Percentiles rank a stretch among this genome's conserved stretches.
Evolutionary conservation across 306 rosid species (phyloP).

Genomic region (Cicer cuneatum): DNA sequence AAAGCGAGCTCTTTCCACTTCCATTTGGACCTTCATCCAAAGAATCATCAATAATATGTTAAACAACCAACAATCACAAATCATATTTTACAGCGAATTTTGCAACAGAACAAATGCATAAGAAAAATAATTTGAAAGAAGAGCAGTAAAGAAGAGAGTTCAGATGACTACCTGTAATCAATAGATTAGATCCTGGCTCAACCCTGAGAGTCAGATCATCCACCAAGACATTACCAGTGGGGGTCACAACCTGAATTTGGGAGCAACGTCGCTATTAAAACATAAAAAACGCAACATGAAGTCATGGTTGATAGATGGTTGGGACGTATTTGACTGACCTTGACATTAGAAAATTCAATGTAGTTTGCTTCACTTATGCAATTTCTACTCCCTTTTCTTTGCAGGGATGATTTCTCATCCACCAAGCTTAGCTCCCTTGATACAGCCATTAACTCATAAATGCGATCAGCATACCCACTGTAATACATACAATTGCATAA

Average conservation of each 20-base stretch:
- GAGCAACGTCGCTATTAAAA: constrained; percentile 46
- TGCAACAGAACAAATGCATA: constrained; percentile 22
- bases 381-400: constrained; percentile 63
- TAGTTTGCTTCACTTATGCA: constrained; percentile 89
- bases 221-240: constrained; percentile 93
- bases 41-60: constrained; percentile 42
- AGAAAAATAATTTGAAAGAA: constrained; percentile 34
- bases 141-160: constrained; percentile 20
- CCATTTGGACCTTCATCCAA: constrained; percentile 96
- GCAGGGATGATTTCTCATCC: constrained; percentile 62
- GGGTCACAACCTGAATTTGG: constrained; percentile 85
- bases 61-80: constrained; percentile 34
- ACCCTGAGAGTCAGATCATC: constrained; percentile 84
- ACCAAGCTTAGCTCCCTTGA: constrained; percentile 80
- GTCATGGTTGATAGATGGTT: constrained; percentile 29
- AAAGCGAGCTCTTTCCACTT: constrained; percentile 99
- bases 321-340: constrained; percentile 56
- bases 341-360: constrained; percentile 87
- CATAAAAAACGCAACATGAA: constrained; percentile 34
- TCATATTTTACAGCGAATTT: constrained; percentile 12
- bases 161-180: constrained; percentile 83
- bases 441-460: constrained; percentile 79
- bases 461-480: constrained; percentile 98
- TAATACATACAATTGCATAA: constrained; percentile 35
- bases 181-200: constrained; percentile 88